Evolutionary conservation across 2,329 filamentous ascomycete genomes (phyloP).

Genomic region (Diaporthe citriasiana): DNA sequence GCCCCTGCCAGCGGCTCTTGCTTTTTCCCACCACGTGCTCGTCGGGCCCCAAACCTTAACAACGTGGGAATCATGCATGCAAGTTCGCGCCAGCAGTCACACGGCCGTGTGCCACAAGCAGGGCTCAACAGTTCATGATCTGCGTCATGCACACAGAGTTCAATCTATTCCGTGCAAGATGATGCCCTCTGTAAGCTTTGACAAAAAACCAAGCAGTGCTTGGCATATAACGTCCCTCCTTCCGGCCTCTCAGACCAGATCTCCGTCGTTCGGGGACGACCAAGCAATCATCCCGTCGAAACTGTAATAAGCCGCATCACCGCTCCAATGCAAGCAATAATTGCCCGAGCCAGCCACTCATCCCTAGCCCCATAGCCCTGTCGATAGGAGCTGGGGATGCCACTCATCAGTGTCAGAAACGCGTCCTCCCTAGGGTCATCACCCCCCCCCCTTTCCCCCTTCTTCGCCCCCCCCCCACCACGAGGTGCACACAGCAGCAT

Average conservation of each 20-base stretch:
- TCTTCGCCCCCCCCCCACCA: neutral
- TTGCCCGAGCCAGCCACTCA: conserved; percentile 20
- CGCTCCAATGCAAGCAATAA: conserved; percentile 1
- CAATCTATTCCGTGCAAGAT: conserved; percentile 22
- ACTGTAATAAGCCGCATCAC: conserved; percentile 32
- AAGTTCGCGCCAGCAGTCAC: conserved; percentile 27
- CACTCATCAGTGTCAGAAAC: conserved; percentile 8
- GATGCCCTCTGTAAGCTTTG: conserved; percentile 6
- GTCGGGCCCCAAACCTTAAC: conserved; percentile 17
- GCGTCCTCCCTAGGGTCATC: neutral
- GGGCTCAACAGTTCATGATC: conserved; percentile 22
- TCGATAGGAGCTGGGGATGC: conserved; percentile 5
- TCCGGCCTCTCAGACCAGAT: neutral
- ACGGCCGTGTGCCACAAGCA: conserved; percentile 24
- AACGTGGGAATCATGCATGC: conserved; percentile 36
- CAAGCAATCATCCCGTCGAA: conserved; percentile 27
- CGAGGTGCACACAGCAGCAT: neutral
- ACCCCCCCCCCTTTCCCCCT: conserved; percentile 1
- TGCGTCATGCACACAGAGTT: conserved; percentile 33
- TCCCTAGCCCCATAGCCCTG: conserved; percentile 6
- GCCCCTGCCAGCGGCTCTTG: neutral
- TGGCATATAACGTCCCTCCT: conserved; percentile 30
- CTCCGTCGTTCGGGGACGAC: neutral
- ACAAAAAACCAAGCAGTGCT: conserved; percentile 9
- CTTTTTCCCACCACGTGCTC: conserved; percentile 35